Evolutionary conservation across 2,329 filamentous ascomycete genomes (phyloP).

Genomic region (Alternaria triticina): DNA sequence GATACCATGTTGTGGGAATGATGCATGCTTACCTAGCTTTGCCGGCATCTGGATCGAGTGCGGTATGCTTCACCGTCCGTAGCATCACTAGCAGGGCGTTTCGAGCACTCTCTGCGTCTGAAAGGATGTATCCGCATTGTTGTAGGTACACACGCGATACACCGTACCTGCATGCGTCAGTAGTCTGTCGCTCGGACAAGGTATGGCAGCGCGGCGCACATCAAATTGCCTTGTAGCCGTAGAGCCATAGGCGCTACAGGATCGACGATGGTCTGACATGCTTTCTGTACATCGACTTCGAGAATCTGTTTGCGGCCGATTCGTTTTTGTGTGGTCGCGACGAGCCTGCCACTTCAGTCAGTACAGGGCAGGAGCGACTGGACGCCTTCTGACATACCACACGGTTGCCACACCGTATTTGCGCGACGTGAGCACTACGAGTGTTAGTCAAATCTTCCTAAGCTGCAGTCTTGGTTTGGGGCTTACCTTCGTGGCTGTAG

Average conservation of each 20-base stretch:
- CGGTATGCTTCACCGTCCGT: conserved; percentile 62
- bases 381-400: conserved; percentile 67
- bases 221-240: conserved; percentile 84
- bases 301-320: conserved; percentile 86
- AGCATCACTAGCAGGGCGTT: conserved; percentile 74
- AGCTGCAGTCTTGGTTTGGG: neutral
- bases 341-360: conserved; percentile 68
- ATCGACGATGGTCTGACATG: conserved; percentile 85
- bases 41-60: conserved; percentile 72
- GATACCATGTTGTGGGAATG: neutral
- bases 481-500: conserved; percentile 90
- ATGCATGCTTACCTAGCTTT: conserved; percentile 68
- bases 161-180: conserved; percentile 57
- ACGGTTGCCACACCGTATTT: conserved; percentile 94
- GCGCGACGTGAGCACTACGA: conserved; percentile 75
- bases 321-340: conserved; percentile 79
- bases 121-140: conserved; percentile 85
- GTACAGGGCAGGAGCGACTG: conserved; percentile 2
- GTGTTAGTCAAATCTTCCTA: conserved; percentile 26
- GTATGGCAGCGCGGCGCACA: conserved; percentile 57
- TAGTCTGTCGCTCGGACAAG: neutral
- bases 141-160: conserved; percentile 85
- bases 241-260: conserved; percentile 88
- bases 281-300: conserved; percentile 83
- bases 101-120: conserved; percentile 77